Conservation (phyloP, 78 protist species). For the Polysphondylium violaceum region DNA sequence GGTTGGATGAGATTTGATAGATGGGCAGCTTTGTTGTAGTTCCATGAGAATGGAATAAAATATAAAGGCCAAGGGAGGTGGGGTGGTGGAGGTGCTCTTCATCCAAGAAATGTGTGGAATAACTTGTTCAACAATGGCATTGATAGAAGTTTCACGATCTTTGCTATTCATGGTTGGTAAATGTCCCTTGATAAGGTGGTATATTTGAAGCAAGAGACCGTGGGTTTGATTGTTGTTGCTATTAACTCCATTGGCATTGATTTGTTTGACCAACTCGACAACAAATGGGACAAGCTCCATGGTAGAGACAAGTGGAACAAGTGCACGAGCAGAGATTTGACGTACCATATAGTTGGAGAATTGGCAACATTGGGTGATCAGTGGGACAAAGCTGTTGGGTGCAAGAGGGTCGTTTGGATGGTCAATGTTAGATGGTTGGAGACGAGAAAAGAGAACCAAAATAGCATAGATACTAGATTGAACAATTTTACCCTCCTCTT, state of each 20-base stretch:
- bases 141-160: constrained; percentile 5
- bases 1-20: not conserved
- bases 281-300: constrained; percentile 53
- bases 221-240: constrained; percentile 35
- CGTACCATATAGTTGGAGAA: constrained; percentile 81
- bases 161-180: constrained; percentile 28
- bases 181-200: constrained; percentile 53
- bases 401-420: constrained; percentile 73
- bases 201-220: constrained; percentile 64
- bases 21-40: not conserved
- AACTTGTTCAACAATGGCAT: not conserved
- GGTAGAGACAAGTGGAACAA: constrained; percentile 75
- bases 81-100: not conserved
- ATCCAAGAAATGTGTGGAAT: constrained; percentile 22
- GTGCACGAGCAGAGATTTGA: constrained; percentile 76
- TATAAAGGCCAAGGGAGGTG: constrained; percentile 23
- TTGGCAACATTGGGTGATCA: constrained; percentile 73
- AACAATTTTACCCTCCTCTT: constrained; percentile 32
- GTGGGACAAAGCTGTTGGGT: constrained; percentile 59
- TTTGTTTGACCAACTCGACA: not conserved
- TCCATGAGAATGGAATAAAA: constrained; percentile 15
- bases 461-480: constrained; percentile 66
- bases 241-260: not conserved
- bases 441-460: constrained; percentile 44
- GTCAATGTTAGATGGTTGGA: constrained; percentile 72